phyloP scores from a whole-genome alignment of 1,139 yeast species.

The Suhomyces bolitotheri region DNA sequence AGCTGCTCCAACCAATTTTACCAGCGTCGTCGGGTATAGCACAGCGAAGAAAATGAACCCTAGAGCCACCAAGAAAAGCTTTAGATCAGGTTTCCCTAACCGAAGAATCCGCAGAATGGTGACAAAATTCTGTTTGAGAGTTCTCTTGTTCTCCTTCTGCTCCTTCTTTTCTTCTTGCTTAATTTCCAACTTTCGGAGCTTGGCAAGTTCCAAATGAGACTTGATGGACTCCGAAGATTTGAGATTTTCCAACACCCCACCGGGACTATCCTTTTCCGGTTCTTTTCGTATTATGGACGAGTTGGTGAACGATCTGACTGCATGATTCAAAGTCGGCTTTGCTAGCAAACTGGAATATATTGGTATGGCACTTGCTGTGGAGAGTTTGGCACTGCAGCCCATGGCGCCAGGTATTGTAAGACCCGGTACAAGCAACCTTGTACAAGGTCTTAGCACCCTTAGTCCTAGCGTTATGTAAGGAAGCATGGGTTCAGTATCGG shows the following conservation, averaged over 20 bases:
- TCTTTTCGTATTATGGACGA: constrained; percentile 3
- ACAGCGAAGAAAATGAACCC: constrained; percentile 49
- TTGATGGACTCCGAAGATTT: constrained; percentile 26
- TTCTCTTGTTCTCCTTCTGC: constrained; percentile 26
- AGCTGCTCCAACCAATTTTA: constrained; percentile 48
- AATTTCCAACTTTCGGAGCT: constrained; percentile 26
- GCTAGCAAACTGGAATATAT: background rate
- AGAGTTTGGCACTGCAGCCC: background rate
- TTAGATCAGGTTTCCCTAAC: constrained; percentile 44
- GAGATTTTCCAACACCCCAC: constrained; percentile 11
- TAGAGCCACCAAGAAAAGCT: constrained; percentile 40
- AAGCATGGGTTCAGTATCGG: constrained; percentile 3
- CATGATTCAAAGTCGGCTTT: background rate
- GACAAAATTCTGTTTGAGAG: constrained; percentile 35
- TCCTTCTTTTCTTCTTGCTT: constrained; percentile 38
- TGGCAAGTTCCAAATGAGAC: constrained; percentile 33
- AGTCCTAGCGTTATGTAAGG: constrained; percentile 6
- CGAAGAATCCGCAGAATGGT: constrained; percentile 41
- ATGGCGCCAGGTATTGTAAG: background rate
- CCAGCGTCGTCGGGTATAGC: constrained; percentile 47
- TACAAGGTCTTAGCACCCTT: constrained; percentile 2
- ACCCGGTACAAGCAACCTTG: constrained; percentile 1
- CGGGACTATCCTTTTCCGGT: constrained; percentile 8
- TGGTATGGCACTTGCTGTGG: background rate
- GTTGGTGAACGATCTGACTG: constrained; percentile 1